Evolutionary conservation across 2,329 filamentous ascomycete genomes (phyloP).

Genomic region (Beauveria rudraprayagi): DNA sequence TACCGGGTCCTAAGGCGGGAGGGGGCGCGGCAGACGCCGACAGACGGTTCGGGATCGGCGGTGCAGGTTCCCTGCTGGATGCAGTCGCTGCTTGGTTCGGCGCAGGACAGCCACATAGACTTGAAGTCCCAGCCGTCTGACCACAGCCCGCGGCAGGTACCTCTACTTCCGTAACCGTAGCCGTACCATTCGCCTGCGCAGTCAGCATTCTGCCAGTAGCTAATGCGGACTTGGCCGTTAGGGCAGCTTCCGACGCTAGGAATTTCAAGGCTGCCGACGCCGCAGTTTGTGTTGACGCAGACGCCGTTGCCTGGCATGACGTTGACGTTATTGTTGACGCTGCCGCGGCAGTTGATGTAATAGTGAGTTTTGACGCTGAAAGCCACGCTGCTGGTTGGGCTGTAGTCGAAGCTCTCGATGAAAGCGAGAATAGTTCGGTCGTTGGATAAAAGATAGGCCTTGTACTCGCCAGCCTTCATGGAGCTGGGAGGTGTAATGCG

Average conservation of each 20-base stretch:
- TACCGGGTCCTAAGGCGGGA: constrained; percentile 2
- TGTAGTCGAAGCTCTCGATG: neutral
- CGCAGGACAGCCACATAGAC: constrained; percentile 2
- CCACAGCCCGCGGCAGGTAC: constrained; percentile 1
- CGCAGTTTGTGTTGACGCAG: constrained; percentile 3
- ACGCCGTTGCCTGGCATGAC: neutral
- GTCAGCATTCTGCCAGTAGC: constrained; percentile 5
- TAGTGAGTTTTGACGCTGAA: constrained; percentile 1
- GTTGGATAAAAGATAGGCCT: neutral
- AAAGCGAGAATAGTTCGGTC: neutral
- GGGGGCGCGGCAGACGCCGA: neutral
- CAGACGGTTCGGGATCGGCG: neutral
- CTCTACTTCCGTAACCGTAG: constrained; percentile 6
- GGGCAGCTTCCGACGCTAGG: neutral
- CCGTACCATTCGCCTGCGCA: constrained; percentile 7
- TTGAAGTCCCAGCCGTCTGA: constrained; percentile 1
- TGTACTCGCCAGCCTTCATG: neutral
- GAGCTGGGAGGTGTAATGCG: neutral
- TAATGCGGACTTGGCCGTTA: neutral
- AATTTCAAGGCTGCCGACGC: constrained; percentile 2
- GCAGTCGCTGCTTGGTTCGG: neutral
- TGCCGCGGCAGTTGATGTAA: neutral
- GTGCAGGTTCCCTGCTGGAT: neutral
- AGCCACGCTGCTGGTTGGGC: neutral
- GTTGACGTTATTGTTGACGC: neutral